Evolutionary conservation across 2,329 filamentous ascomycete genomes (phyloP), one percentile per base, ranked within the genome.

Genomic region (Reticulascus tulasneorum): DNA sequence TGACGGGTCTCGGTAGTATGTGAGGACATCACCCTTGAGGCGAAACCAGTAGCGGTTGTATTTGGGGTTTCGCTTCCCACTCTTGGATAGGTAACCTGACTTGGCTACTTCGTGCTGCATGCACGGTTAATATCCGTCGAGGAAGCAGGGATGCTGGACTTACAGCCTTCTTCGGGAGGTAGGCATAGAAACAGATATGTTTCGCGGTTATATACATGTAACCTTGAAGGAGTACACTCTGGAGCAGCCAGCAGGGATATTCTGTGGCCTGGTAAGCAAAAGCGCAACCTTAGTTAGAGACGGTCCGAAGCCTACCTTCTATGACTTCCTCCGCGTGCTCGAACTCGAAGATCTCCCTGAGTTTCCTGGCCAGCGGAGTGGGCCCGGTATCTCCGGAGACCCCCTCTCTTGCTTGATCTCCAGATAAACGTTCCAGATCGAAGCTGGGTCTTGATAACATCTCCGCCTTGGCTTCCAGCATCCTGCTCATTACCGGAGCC

Each of bases 171-270:
- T 90, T 94, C 7, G 89, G 89, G n/a, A 97, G 74, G 56, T 96
- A 96, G 24, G 93, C 89, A 56, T 96, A 97, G 59, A 97, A 98
- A 63, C 90, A 96, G 43, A 97, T 85, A 56, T 98, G 93, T 50
- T 83, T 85, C 43, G 84, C 73, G 0, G 93, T 97, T 53, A 98
- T 86, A 63, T 97, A 97, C 75, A 98, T 83, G 58, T 93, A 96
- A 6, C 93, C 93, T 56, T 96, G 89, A 8, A 97, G 73, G 20
- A 97, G 69, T 28, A 95, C 88, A 54, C 85, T 95, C 58, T 96
- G 89, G 22, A 97, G 66, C 24, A 97, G 67, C 82, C 88, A 96
- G 63, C 91, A 97, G 8, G 89, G 86, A 56, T 94, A 96, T 66
- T 97, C 91, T 79, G 58, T 23, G 30, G 5, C 7, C 17, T 23